Evolutionary conservation across 192 early-diverging fungal genomes (phyloP).

Genomic region (Lunasporangiospora selenospora): DNA sequence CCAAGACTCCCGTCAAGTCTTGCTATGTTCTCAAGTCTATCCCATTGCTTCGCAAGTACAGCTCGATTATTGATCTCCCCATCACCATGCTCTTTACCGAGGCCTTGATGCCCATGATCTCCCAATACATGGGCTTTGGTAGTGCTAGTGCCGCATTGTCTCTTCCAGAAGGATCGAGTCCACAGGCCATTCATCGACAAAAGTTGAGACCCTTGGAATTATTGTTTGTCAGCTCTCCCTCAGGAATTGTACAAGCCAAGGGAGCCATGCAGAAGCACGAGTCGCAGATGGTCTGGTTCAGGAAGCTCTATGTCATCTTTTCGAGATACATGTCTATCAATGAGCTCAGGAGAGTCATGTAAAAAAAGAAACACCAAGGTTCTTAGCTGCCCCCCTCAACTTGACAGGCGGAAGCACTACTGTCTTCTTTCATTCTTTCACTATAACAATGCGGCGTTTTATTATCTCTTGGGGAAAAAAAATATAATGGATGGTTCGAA

Average conservation of each 20-base stretch:
- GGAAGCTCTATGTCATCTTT: conserved; percentile 84
- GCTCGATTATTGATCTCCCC: conserved; percentile 35
- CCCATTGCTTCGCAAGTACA: conserved; percentile 50
- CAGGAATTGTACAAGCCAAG: conserved; percentile 59
- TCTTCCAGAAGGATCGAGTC: conserved; percentile 3
- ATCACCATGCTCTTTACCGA: conserved; percentile 61
- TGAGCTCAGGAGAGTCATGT: conserved; percentile 60
- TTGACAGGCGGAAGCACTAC: too few relatives aligned
- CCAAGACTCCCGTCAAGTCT: conserved; percentile 54
- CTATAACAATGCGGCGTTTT: too few relatives aligned
- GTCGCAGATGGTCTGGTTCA: conserved; percentile 94
- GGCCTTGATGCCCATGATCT: conserved; percentile 60
- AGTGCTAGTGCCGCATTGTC: conserved; percentile 51
- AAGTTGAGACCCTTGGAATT: conserved; percentile 30
- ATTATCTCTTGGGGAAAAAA: too few relatives aligned
- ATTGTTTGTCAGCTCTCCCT: conserved; percentile 67
- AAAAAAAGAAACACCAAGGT: conserved; percentile 23
- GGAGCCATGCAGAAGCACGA: conserved; percentile 82
- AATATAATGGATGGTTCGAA: neutral
- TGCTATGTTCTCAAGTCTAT: conserved; percentile 59
- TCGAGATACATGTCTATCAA: conserved; percentile 93
- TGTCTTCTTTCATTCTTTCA: too few relatives aligned
- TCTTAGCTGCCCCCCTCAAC: too few relatives aligned
- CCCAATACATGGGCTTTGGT: conserved; percentile 63
- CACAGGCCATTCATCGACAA: conserved; percentile 6